A percentile compares a stretch with the other conserved stretches of the same genome.
Evolutionary conservation across 768 basidiomycete genomes (phyloP).

Genomic region (Chalciporus pseudorubinellus): DNA sequence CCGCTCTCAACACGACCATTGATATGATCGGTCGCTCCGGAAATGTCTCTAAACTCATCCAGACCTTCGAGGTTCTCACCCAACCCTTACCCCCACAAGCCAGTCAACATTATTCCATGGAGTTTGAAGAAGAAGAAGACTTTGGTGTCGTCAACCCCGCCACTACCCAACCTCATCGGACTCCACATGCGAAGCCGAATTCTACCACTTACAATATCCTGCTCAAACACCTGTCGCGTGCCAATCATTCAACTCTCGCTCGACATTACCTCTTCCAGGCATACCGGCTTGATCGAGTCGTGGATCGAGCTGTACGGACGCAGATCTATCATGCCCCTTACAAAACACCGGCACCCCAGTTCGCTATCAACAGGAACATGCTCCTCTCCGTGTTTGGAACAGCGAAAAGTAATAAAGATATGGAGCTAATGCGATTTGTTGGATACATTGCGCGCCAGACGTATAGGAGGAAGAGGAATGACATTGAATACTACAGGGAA

Average conservation of each 20-base stretch:
- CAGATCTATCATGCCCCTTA: conserved; percentile 30
- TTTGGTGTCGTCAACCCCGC: conserved; percentile 43
- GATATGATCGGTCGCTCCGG: conserved; percentile 64
- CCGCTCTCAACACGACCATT: conserved; percentile 70
- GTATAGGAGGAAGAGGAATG: conserved; percentile 47
- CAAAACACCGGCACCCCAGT: conserved; percentile 45
- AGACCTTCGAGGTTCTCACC: conserved; percentile 77
- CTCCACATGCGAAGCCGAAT: conserved; percentile 55
- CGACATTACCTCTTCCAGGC: conserved; percentile 67
- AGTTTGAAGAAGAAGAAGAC: conserved; percentile 67
- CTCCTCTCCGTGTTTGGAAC: conserved; percentile 57
- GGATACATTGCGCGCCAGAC: conserved; percentile 43
- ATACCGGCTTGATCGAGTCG: conserved; percentile 40
- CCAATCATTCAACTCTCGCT: conserved; percentile 49
- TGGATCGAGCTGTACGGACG: conserved; percentile 34
- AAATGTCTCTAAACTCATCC: conserved; percentile 63
- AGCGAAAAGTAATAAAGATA: conserved; percentile 56
- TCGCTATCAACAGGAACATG: conserved; percentile 54
- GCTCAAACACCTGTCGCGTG: conserved; percentile 53
- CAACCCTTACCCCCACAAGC: conserved; percentile 58
- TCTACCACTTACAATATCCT: conserved; percentile 64
- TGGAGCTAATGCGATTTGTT: conserved; percentile 62
- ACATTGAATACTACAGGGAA: conserved; percentile 43
- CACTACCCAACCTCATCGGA: conserved; percentile 31
- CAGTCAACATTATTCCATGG: conserved; percentile 43